These are phyloP conservation scores for Marchantia polymorpha DNA, from an alignment of 225 moss, liverwort and hornwort genomes.

Conservation along the genomic window DNA sequence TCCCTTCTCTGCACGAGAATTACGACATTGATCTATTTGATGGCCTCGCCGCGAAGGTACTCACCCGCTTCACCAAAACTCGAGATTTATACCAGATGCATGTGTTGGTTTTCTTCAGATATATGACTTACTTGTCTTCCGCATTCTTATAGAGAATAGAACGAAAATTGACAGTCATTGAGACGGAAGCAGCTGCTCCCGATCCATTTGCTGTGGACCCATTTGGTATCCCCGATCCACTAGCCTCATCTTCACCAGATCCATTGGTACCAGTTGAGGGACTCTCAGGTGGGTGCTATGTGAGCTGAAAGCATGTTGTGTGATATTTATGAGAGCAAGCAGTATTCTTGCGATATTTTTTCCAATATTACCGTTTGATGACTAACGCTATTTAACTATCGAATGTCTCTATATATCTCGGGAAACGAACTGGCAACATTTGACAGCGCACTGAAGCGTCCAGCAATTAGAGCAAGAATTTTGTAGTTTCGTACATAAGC, in stretches of 20 bases:
- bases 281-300: not conserved
- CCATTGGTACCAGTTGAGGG: constrained; percentile 13
- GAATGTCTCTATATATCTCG: not conserved
- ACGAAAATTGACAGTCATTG: constrained; percentile 29
- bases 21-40: constrained; percentile 49
- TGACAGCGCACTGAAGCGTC: not conserved
- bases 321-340: not conserved
- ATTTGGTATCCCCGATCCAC: constrained; percentile 29
- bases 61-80: not conserved
- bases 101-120: not conserved
- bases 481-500: not conserved
- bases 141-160: constrained; percentile 30
- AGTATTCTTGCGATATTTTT: not conserved
- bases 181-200: constrained; percentile 14
- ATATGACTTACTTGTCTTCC: not conserved
- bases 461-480: not conserved
- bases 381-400: not conserved
- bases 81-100: not conserved
- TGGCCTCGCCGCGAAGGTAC: constrained; percentile 46
- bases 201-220: constrained; percentile 20
- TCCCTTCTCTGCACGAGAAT: constrained; percentile 46
- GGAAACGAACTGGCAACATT: not conserved
- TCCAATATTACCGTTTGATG: not conserved
- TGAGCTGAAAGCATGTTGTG: not conserved
- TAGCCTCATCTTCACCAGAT: constrained; percentile 19